phyloP scores from a whole-genome alignment of 345 rosid species.

The Eutrema yunnanense region DNA sequence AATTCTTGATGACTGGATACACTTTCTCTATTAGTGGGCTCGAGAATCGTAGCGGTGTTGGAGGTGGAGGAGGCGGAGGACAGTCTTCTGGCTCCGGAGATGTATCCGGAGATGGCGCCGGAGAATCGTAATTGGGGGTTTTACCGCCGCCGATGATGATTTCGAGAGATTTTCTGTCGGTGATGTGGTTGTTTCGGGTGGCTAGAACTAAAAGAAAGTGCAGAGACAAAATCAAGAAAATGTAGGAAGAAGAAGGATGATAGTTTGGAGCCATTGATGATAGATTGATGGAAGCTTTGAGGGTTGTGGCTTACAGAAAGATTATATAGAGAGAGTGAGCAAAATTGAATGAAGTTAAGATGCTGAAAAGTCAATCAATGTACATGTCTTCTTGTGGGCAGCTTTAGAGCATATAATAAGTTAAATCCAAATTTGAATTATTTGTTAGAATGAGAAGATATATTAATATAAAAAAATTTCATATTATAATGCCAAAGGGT shows the following conservation, averaged over 20 bases:
- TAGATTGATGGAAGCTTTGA: background rate
- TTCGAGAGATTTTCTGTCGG: constrained; percentile 19
- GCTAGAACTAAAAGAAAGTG: background rate
- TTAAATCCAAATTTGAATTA: background rate
- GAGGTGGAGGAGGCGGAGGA: constrained; percentile 11
- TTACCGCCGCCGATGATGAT: constrained; percentile 23
- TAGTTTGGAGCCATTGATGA: constrained; percentile 8
- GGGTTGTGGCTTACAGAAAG: background rate
- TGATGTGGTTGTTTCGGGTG: constrained; percentile 5
- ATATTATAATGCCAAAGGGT: constrained; percentile 19
- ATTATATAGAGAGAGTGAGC: background rate
- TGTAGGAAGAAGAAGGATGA: background rate
- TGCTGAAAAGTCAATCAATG: constrained; percentile 21
- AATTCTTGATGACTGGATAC: constrained; percentile 65
- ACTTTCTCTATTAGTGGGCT: constrained; percentile 30
- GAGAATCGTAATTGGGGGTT: background rate
- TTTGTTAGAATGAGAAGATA: background rate
- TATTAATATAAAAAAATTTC: background rate
- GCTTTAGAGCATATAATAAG: background rate
- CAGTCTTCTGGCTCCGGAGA: constrained; percentile 9
- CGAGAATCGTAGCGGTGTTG: constrained; percentile 6
- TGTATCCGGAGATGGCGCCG: constrained; percentile 1
- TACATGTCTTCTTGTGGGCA: constrained; percentile 6
- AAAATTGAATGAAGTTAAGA: background rate
- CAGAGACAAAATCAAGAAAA: constrained; percentile 19